Evolutionary conservation across 257 asterid species (phyloP).

Genomic region (Orobanche coerulescens): DNA sequence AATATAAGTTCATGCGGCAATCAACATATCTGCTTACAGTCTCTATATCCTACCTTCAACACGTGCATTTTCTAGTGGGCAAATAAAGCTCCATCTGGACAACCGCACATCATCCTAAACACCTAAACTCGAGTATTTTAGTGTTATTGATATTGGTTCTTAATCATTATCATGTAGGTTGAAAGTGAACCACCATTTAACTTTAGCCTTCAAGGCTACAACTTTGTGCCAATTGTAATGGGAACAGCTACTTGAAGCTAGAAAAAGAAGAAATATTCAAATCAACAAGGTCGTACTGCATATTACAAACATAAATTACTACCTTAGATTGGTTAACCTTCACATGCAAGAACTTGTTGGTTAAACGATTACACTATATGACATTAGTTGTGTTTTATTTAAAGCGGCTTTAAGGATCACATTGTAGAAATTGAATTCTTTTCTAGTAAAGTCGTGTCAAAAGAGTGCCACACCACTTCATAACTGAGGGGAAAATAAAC

Average conservation of each 20-base stretch:
- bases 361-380: background rate
- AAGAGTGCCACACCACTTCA: no score
- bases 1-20: background rate
- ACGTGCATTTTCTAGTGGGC: background rate
- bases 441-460: background rate
- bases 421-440: background rate
- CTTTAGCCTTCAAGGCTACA: no score
- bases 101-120: background rate
- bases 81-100: background rate
- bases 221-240: no score
- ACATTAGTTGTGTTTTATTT: background rate
- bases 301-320: background rate
- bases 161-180: background rate
- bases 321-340: slow-evolving; percentile 8
- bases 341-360: no score
- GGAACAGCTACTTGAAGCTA: no score
- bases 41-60: no score
- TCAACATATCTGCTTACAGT: background rate
- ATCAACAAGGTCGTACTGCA: no score
- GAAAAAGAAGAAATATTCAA: no score
- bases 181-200: no score
- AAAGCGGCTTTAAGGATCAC: background rate
- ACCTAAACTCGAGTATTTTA: background rate
- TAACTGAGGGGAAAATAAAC: background rate
- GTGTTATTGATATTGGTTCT: background rate